Evolutionary conservation across 192 early-diverging fungal species (phyloP).

Genomic region (Geranomyces michiganensis): DNA sequence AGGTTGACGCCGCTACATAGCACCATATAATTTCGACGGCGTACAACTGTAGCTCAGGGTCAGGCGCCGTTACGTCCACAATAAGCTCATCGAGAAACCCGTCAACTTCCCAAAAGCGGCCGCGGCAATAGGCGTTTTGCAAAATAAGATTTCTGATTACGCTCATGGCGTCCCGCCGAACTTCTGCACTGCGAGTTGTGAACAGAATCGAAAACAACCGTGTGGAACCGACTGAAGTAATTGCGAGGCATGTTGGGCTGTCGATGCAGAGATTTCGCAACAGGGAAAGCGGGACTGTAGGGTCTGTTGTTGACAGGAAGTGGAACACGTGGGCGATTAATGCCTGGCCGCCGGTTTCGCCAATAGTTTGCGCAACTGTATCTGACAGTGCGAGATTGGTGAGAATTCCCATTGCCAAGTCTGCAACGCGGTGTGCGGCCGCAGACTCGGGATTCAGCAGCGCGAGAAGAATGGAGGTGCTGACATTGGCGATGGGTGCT

Average conservation of each 20-base stretch:
- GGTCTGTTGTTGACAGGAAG: background rate
- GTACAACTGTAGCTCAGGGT: constrained; percentile 20
- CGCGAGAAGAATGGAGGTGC: background rate
- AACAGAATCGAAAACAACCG: constrained; percentile 20
- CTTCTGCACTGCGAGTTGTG: constrained; percentile 2
- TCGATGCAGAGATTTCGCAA: constrained; percentile 37
- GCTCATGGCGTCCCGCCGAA: constrained; percentile 3
- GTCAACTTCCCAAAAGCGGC: constrained; percentile 11
- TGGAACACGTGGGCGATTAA: constrained; percentile 17
- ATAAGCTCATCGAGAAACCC: constrained; percentile 24
- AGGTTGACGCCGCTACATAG: background rate
- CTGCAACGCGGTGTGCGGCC: background rate
- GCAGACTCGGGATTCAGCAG: background rate
- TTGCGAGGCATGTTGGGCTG: constrained; percentile 17
- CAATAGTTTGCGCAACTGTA: constrained; percentile 11
- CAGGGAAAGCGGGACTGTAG: background rate
- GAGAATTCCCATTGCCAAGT: constrained; percentile 10
- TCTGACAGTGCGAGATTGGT: constrained; percentile 24
- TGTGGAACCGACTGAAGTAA: constrained; percentile 15
- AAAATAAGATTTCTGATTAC: constrained; percentile 32
- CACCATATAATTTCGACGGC: constrained; percentile 23
- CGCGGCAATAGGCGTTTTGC: constrained; percentile 27
- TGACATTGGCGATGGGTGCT: background rate
- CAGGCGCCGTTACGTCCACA: constrained; percentile 14
- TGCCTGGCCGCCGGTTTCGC: background rate